These are phyloP conservation scores for Colletotrichum filicis DNA, from an alignment of 2,329 filamentous ascomycete genomes.

Conservation along the genomic window DNA sequence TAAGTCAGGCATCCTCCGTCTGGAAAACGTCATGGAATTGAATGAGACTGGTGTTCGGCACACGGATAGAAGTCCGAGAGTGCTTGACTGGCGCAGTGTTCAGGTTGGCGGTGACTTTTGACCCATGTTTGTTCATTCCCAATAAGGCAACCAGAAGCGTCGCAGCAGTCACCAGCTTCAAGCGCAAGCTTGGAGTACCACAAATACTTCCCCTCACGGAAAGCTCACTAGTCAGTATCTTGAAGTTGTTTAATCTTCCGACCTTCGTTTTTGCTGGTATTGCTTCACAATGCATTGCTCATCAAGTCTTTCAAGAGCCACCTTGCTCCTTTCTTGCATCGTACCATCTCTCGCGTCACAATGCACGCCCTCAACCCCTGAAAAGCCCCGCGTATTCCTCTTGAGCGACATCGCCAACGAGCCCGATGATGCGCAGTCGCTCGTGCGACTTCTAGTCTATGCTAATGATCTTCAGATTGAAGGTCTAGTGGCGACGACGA, in stretches of 20 bases:
- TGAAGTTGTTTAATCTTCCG: no score
- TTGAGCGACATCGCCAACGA: slow-evolving; percentile 50
- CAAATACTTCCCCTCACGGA: not conserved
- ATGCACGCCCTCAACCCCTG: not conserved
- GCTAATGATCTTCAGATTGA: slow-evolving; percentile 50
- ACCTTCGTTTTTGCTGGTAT: not conserved
- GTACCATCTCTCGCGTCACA: not conserved
- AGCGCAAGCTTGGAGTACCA: not conserved
- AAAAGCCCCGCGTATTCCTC: slow-evolving; percentile 45
- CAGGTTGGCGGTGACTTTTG: not conserved
- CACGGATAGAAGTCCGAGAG: not conserved
- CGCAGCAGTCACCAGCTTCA: not conserved
- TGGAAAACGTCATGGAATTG: no score
- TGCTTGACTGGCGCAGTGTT: not conserved
- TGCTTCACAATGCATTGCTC: not conserved
- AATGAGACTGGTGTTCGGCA: not conserved
- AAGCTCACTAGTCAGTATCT: no score
- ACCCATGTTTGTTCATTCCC: not conserved
- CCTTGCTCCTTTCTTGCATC: not conserved
- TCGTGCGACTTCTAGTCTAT: slow-evolving; percentile 49
- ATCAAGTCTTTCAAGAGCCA: not conserved
- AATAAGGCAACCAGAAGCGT: not conserved
- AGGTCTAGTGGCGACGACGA: slow-evolving; percentile 49
- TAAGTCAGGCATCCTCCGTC: no score
- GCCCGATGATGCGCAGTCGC: slow-evolving; percentile 48